A percentile compares a stretch with the other conserved stretches of the same genome.
Evolutionary conservation across 1,284 basidiomycete species (phyloP).

Genomic region (Fistulinella staudtii): DNA sequence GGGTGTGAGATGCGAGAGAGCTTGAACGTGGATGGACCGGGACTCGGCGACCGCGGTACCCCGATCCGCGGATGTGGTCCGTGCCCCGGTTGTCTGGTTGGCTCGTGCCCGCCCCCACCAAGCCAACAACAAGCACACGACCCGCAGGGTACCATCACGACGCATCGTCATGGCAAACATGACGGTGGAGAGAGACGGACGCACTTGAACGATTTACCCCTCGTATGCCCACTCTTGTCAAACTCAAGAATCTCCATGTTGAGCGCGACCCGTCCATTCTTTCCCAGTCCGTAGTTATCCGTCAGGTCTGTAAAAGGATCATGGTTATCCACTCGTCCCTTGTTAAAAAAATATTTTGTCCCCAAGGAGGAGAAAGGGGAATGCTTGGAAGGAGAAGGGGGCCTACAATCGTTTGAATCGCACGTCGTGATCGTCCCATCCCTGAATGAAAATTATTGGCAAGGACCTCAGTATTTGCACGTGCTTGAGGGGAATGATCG

Average conservation of each 20-base stretch:
- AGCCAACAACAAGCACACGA: too few species aligned
- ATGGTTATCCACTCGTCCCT: not conserved
- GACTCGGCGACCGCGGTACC: too few species aligned
- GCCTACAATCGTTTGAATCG: slow-evolving; percentile 87
- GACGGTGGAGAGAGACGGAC: not conserved
- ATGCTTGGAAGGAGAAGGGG: too few species aligned
- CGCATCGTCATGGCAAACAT: not conserved
- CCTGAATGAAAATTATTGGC: slow-evolving; percentile 54
- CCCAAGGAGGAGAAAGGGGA: too few species aligned
- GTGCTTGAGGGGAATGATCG: slow-evolving; percentile 22
- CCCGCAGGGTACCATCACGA: not conserved
- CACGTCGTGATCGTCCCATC: slow-evolving; percentile 90
- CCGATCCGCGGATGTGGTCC: slow-evolving; percentile 8
- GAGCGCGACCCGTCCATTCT: slow-evolving; percentile 15
- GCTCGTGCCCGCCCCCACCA: too few species aligned
- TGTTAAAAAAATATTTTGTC: too few species aligned
- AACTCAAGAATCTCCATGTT: slow-evolving; percentile 39
- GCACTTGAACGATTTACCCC: slow-evolving; percentile 16
- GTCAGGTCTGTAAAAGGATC: slow-evolving; percentile 59
- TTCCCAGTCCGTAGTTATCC: slow-evolving; percentile 53
- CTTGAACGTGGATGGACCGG: too few species aligned
- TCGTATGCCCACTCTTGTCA: slow-evolving; percentile 41
- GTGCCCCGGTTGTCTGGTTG: too few species aligned
- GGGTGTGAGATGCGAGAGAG: slow-evolving; percentile 3
- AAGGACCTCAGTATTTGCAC: too few species aligned